Evolutionary conservation across 208 protist genomes (phyloP).

Genomic region (Trypanosoma lewisi): DNA sequence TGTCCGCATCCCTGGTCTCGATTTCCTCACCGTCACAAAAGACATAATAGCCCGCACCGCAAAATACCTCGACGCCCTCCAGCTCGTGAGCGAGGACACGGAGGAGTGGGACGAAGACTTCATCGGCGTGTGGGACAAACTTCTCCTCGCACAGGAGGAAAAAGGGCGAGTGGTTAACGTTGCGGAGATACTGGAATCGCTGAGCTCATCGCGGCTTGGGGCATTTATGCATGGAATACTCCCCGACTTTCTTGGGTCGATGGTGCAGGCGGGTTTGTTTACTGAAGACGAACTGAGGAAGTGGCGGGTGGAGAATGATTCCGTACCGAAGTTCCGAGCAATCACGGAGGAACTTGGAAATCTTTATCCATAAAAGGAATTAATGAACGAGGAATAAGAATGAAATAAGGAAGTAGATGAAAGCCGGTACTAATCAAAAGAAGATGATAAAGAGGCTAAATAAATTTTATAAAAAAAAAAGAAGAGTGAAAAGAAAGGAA

Average conservation of each 20-base stretch:
- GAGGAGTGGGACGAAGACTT: conserved; percentile 82
- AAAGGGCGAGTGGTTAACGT: conserved; percentile 15
- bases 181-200: conserved; percentile 43
- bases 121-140: conserved; percentile 59
- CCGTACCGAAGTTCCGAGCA: conserved; percentile 8
- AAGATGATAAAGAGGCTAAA: background rate
- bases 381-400: conserved; percentile 13
- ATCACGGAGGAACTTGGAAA: conserved; percentile 28
- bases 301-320: conserved; percentile 40
- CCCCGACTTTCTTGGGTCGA: conserved; percentile 72
- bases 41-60: conserved; percentile 80
- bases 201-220: conserved; percentile 47
- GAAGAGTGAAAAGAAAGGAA: background rate
- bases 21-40: conserved; percentile 48
- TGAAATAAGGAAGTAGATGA: conserved; percentile 16
- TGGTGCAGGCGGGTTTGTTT: conserved; percentile 34
- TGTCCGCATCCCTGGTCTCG: conserved; percentile 35
- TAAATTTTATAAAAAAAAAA: conserved; percentile 9
- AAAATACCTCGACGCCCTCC: conserved; percentile 81
- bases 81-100: conserved; percentile 32
- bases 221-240: conserved; percentile 71
- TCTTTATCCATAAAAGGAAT: conserved; percentile 22
- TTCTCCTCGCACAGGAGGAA: conserved; percentile 37
- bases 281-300: conserved; percentile 26
- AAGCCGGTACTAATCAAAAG: conserved; percentile 20